Conservation (phyloP, 805 yeast species). For the Priceomyces carsonii region DNA sequence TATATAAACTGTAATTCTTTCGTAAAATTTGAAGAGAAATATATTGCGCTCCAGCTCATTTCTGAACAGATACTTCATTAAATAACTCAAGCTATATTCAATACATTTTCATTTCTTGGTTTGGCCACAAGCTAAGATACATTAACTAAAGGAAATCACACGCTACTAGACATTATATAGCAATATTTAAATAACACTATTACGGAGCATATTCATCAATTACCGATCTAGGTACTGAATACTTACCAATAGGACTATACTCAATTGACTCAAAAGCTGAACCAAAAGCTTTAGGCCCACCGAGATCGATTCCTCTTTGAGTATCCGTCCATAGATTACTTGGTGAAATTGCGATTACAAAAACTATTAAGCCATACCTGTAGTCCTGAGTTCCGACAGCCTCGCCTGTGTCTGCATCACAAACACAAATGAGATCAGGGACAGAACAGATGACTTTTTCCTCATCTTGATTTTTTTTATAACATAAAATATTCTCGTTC, state of each 20-base stretch:
- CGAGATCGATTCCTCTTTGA: constrained; percentile 35
- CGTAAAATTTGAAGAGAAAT: too few relatives aligned
- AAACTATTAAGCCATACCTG: constrained; percentile 45
- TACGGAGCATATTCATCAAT: constrained; percentile 41
- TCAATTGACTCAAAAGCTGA: constrained; percentile 29
- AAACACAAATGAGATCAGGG: constrained; percentile 47
- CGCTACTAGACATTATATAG: too few relatives aligned
- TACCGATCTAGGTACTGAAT: constrained; percentile 35
- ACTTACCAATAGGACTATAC: constrained; percentile 38
- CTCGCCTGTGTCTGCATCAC: constrained; percentile 44
- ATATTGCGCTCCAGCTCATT: too few relatives aligned
- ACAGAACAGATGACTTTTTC: constrained; percentile 38
- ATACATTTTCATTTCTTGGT: too few relatives aligned
- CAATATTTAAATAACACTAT: too few relatives aligned
- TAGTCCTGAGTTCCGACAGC: constrained; percentile 52
- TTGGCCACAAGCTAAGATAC: too few relatives aligned
- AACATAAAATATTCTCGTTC: constrained; percentile 43
- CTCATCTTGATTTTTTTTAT: constrained; percentile 15
- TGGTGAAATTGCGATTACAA: constrained; percentile 43
- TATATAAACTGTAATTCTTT: too few relatives aligned
- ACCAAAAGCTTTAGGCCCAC: constrained; percentile 44
- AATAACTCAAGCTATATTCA: too few relatives aligned
- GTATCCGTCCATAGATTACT: constrained; percentile 36
- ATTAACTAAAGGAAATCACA: too few relatives aligned
- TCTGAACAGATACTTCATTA: too few relatives aligned